Evolutionary conservation across 768 basidiomycete genomes (phyloP), one percentile per base, ranked within the genome.

Genomic region (Rhizopogon salebrosus): DNA sequence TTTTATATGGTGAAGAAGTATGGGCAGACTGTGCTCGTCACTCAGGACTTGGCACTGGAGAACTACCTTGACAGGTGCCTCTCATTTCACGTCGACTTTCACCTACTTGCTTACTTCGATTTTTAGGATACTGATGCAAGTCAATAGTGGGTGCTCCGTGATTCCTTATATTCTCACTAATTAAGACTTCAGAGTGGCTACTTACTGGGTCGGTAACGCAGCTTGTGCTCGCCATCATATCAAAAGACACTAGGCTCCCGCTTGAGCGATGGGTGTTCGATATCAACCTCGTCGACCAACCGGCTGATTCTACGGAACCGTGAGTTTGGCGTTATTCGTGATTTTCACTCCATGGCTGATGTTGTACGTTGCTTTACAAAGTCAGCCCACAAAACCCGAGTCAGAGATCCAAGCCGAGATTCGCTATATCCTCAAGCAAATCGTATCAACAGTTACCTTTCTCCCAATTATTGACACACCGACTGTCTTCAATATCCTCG

Each of bases 1-100:
- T 99, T 99, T 67, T 89, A 92, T 65, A 95, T 97, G 92, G 95
- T 99, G 54, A 99, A 98, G 71, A 99, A 98, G 69, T 99, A 98
- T 60, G 95, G 97, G 0, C 86, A 98, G 64, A 94, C 92, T 0
- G 90, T 99, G 49, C 79, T 98, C 23, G 88, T 98, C 6, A 97
- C 95, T 1, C 89, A 94, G 58, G 95, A 99, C 60, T 83, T 94
- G 42, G 88, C 89, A 3, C 73, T 99, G 43, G 92, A 98, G 65
- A 91, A 87, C 64, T 98, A 99, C 64, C 80, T 98, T n/a, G 84
- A 89, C 51, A 82, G 82, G 89, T 88, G 59, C 26, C 56, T 53
- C 41, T 51, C 42, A 22, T 26, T 52, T 13, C n/a, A 24, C 45
- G 34, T 29, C 29, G 20, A n/a, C 10, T 22, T 29, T 43, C 16